Percentiles rank a stretch among this genome's conserved stretches.
Evolutionary conservation across 805 yeast genomes (phyloP).

Genomic region (Candida railenensis): DNA sequence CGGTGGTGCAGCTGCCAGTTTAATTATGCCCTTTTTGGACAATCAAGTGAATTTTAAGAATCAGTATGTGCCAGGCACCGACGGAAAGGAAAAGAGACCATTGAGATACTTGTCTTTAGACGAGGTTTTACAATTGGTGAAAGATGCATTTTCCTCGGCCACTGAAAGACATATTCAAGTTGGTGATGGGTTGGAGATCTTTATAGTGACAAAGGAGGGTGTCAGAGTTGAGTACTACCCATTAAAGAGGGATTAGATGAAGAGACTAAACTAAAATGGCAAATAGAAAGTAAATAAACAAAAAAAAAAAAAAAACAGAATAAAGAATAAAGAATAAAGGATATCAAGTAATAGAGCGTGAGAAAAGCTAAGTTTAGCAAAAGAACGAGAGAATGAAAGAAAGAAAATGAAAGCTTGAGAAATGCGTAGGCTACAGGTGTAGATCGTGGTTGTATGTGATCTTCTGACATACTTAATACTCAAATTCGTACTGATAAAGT

Average conservation of each 20-base stretch:
- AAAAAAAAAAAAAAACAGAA: neutral
- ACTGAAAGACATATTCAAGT: slow-evolving; percentile 98
- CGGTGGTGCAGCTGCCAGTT: slow-evolving; percentile 94
- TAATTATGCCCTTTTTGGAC: slow-evolving; percentile 96
- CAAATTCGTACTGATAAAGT: too few species aligned
- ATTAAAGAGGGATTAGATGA: slow-evolving; percentile 73
- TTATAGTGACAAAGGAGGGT: slow-evolving; percentile 92
- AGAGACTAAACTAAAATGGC: neutral
- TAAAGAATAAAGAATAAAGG: too few species aligned
- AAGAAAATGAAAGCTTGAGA: too few species aligned
- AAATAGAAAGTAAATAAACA: neutral
- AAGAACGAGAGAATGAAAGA: too few species aligned
- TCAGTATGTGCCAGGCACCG: slow-evolving; percentile 77
- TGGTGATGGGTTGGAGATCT: slow-evolving; percentile 92
- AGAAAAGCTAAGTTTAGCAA: too few species aligned
- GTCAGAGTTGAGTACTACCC: slow-evolving; percentile 80
- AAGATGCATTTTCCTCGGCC: slow-evolving; percentile 93
- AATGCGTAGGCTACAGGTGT: too few species aligned
- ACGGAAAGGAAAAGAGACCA: slow-evolving; percentile 63
- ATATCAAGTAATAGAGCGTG: too few species aligned
- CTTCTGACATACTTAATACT: too few species aligned
- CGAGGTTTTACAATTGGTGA: slow-evolving; percentile 83
- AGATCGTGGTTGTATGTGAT: too few species aligned
- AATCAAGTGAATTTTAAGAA: slow-evolving; percentile 96
- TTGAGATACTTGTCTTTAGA: slow-evolving; percentile 69